These are phyloP conservation scores for Teratosphaeriaceae sp. DNA, from an alignment of 2,329 filamentous ascomycete genomes.

Conservation along the genomic window DNA sequence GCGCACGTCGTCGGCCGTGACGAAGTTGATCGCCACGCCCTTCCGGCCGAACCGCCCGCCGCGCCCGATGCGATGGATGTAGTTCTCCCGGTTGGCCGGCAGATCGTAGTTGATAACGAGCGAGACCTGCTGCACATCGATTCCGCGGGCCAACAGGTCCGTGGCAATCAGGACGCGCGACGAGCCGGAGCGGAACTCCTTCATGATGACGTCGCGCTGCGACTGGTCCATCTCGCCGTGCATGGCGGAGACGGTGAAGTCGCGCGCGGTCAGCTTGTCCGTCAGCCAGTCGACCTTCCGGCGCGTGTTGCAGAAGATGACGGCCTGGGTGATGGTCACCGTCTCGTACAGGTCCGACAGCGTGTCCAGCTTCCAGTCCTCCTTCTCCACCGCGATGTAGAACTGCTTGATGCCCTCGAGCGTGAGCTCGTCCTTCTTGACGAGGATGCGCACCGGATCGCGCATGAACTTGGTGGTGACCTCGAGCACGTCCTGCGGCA, in stretches of 20 bases:
- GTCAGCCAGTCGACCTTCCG: constrained; percentile 99
- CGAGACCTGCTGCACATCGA: constrained; percentile 99
- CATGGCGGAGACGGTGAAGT: constrained; percentile 99
- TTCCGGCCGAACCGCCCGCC: constrained; percentile 99
- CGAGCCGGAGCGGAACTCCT: constrained; percentile 99
- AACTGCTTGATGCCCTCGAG: constrained; percentile 99
- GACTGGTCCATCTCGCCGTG: constrained; percentile 99
- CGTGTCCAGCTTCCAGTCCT: constrained; percentile 99
- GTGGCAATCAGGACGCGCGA: constrained; percentile 98
- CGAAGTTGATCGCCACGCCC: constrained; percentile 99
- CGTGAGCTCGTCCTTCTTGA: constrained; percentile 99
- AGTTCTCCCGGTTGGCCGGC: constrained; percentile 98
- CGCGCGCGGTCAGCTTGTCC: constrained; percentile 92
- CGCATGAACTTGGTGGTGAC: constrained; percentile 99
- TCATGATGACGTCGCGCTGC: constrained; percentile 99
- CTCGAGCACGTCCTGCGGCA: constrained; percentile 98
- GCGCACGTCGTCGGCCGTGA: constrained; percentile 96
- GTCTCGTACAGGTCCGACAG: constrained; percentile 99
- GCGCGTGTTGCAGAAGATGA: constrained; percentile 99
- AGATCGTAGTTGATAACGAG: constrained; percentile 99
- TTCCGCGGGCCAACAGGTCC: constrained; percentile 96
- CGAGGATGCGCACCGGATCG: constrained; percentile 95
- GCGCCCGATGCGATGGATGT: constrained; percentile 99
- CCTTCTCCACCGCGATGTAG: constrained; percentile 99
- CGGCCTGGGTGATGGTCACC: constrained; percentile 97